Evolutionary conservation across 768 basidiomycete genomes (phyloP), one percentile per base, ranked within the genome.

Genomic region (Boletus insuetus): DNA sequence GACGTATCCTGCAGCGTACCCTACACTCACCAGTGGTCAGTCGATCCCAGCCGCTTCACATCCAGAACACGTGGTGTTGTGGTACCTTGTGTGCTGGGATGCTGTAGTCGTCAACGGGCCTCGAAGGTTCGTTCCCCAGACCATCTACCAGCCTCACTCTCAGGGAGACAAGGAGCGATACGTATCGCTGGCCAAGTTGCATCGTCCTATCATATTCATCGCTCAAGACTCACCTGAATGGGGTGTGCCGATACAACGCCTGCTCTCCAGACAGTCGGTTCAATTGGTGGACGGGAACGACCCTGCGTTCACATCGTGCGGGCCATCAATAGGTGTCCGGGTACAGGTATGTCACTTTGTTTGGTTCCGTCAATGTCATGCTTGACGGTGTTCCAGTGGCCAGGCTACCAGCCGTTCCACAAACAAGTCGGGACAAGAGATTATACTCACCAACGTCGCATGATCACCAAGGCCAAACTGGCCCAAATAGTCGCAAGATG

Each of bases 401-500:
- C 86, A 17, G 87, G 87, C 3, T 89, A 89, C 63, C 74, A 77
- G 40, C 80, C 82, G 49, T 87, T 82, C 82, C 84, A 81, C 56
- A 76, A 83, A 49, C 87, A 87, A 64, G 86, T 89, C 60, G 80
- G 83, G 4, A 88, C 87, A 3, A 82, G 79, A 63, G 86, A 89
- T 64, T 89, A 85, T 66, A 78, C 83, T 24, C 82, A 79, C 60
- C 80, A 83, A 2, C 87, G 85, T 29, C 78, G 81, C 19, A 86
- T 84, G 10, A 87, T 89, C 58, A 88, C 82, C 1, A 78, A 81
- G 40, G 78, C 80, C 22, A 89, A 84, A 65, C 74, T 90, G 3
- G 87, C 86, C 1, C 85, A 83, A 64, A 83, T 87, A 55, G 79
- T 89, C 29, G 87, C 87, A 3, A 87, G 82, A 71, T 83, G 81